Evolutionary conservation across 805 yeast genomes (phyloP).

Genomic region (Teunomyces cretensis): DNA sequence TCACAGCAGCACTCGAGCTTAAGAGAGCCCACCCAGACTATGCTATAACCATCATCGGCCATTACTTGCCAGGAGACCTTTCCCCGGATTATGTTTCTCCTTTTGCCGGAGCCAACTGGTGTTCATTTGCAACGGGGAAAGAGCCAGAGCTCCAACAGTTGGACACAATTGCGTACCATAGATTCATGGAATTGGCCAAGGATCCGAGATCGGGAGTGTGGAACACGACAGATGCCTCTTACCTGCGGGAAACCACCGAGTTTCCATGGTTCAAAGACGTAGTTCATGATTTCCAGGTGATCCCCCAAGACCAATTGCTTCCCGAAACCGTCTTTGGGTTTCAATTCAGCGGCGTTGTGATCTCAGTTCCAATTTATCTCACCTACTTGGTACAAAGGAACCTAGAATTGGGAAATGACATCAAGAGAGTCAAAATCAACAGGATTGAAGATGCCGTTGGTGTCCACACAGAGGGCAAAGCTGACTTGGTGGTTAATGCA

Average conservation of each 20-base stretch:
- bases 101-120: conserved; percentile 74
- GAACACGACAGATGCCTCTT: conserved; percentile 13
- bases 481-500: conserved; percentile 57
- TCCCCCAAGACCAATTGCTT: conserved; percentile 39
- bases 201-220: conserved; percentile 50
- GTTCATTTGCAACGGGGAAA: conserved; percentile 49
- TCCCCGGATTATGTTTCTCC: conserved; percentile 59
- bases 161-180: conserved; percentile 51
- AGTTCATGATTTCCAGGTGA: conserved; percentile 38
- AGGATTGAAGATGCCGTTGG: conserved; percentile 49
- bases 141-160: conserved; percentile 26
- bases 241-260: conserved; percentile 7
- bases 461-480: conserved; percentile 13
- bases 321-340: conserved; percentile 45
- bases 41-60: conserved; percentile 32
- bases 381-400: conserved; percentile 50
- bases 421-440: conserved; percentile 43
- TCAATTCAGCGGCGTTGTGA: conserved; percentile 53
- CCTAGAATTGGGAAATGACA: conserved; percentile 44
- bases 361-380: conserved; percentile 59
- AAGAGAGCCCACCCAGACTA: conserved; percentile 13
- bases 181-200: conserved; percentile 45
- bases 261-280: conserved; percentile 49
- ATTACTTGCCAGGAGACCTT: conserved; percentile 55
- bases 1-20: conserved; percentile 35